Base-by-base conservation (phyloP, 768 basidiomycete species). In the Auricularia sp. region DNA sequence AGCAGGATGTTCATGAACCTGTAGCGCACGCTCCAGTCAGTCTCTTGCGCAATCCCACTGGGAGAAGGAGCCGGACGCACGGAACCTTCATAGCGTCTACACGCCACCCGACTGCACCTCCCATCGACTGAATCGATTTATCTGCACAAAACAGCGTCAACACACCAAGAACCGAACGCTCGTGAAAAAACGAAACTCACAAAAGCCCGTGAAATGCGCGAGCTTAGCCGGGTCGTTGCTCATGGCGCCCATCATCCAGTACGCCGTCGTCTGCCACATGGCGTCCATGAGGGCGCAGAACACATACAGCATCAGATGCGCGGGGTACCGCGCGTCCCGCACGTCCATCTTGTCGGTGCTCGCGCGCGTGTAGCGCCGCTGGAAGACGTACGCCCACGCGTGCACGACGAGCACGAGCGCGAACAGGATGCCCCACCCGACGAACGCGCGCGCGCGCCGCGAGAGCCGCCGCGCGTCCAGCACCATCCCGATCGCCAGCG, bases 231-330 rank as follows among this genome's bases (percentile, higher is more conserved):
- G 84, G 73, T 92, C 85, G 68, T 92, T 92, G 24, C 88, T 89
- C 86, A 94, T 89, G 13, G 88, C 87, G 47, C 90, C 90, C 83
- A 90, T 87, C 69, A 89, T 77, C 88, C 89, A 90, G 73, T 91
- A 90, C 4, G 86, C 84, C 0, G 85, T 84, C 1, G 88, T 91
- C 73, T 93, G 92, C 89, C 90, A 93, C 83, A 90, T 87, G 1
- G 90, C 80, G 67, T 93, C 92, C 66, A 91, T 79, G 11, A 92
- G 71, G 34, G 90, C 88, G 67, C 84, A 89, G 74, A 86, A 83
- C 67, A 89, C 82, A 74, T 86, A 91, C 4, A 92, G 74, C 75
- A 81, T 81, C 5, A 86, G 76, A 62, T 80, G 80, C 54, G 78
- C 82, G 10, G 80, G 74, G 70, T 89, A 93, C 1, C 74, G 75